Conservation (phyloP, 1,284 basidiomycete genomes). For the Ganoderma sp. region DNA sequence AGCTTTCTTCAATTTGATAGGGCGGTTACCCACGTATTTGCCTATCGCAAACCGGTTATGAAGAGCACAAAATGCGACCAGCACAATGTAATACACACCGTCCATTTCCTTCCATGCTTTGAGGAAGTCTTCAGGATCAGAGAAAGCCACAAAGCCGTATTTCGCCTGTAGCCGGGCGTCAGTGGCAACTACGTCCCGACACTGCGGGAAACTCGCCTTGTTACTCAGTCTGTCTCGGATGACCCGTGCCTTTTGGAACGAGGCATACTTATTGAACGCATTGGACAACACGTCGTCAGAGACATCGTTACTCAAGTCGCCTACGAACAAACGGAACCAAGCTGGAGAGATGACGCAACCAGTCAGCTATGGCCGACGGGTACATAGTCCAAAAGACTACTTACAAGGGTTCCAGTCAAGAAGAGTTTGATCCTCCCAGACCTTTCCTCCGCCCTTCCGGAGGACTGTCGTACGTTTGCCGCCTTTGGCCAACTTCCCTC, state of each 20-base stretch:
- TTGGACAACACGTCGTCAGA: constrained; percentile 92
- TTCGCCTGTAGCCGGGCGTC: constrained; percentile 70
- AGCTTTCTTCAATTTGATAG: constrained; percentile 90
- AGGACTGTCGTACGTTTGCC: constrained; percentile 95
- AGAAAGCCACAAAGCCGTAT: constrained; percentile 97
- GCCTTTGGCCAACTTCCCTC: constrained; percentile 85
- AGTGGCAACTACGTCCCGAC: constrained; percentile 2
- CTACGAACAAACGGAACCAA: constrained; percentile 98
- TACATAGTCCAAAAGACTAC: constrained; percentile 40
- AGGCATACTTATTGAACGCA: constrained; percentile 91
- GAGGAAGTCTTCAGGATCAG: constrained; percentile 97
- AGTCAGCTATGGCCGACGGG: constrained; percentile 13
- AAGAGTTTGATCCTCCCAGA: constrained; percentile 98
- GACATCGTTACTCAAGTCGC: constrained; percentile 98
- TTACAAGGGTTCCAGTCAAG: constrained; percentile 97
- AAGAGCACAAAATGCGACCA: background rate
- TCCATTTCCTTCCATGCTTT: constrained; percentile 99
- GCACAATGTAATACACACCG: constrained; percentile 57
- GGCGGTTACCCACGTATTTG: constrained; percentile 96
- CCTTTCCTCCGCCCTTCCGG: constrained; percentile 92
- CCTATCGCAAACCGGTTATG: constrained; percentile 52
- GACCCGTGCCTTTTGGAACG: constrained; percentile 94
- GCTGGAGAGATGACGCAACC: constrained; percentile 51
- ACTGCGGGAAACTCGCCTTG: constrained; percentile 59
- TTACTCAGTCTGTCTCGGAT: constrained; percentile 91